These are phyloP conservation scores for Beta macrorhiza DNA, from an alignment of 179 eudicot species.

Conservation along the genomic window DNA sequence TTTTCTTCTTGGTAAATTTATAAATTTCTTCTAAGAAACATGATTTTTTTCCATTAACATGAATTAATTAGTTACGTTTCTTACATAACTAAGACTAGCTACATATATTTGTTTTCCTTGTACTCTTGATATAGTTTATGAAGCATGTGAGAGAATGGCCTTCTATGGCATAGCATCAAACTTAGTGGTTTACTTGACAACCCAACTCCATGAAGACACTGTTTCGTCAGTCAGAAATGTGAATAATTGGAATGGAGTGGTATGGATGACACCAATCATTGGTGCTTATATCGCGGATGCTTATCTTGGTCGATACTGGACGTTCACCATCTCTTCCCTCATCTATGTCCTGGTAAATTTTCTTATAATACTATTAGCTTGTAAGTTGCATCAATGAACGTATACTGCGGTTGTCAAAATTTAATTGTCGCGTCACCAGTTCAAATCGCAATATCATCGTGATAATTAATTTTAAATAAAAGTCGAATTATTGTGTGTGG, in stretches of 20 bases:
- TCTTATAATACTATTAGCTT: background rate
- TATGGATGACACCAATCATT: conserved; percentile 85
- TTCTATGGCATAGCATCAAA: conserved; percentile 85
- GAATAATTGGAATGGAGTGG: conserved; percentile 81
- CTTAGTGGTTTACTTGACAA: conserved; percentile 76
- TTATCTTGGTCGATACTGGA: conserved; percentile 81
- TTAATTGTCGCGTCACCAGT: background rate
- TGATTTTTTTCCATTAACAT: background rate
- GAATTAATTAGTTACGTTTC: background rate
- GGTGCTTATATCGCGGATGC: conserved; percentile 86
- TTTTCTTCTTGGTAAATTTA: conserved; percentile 70
- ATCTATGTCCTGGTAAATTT: conserved; percentile 61
- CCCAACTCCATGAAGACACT: conserved; percentile 77
- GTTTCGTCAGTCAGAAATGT: conserved; percentile 73
- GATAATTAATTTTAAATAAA: no score
- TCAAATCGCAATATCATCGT: background rate
- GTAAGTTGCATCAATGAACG: no score
- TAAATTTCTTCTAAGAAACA: conserved; percentile 16
- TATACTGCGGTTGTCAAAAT: no score
- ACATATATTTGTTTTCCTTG: background rate
- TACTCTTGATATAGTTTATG: conserved; percentile 47
- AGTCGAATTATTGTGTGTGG: background rate
- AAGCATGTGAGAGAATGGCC: conserved; percentile 89
- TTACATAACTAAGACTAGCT: background rate
- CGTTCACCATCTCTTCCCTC: conserved; percentile 75